phyloP scores from a whole-genome alignment of 2,329 filamentous ascomycete genomes.

The Nothophaeocryptopus gaeumannii region DNA sequence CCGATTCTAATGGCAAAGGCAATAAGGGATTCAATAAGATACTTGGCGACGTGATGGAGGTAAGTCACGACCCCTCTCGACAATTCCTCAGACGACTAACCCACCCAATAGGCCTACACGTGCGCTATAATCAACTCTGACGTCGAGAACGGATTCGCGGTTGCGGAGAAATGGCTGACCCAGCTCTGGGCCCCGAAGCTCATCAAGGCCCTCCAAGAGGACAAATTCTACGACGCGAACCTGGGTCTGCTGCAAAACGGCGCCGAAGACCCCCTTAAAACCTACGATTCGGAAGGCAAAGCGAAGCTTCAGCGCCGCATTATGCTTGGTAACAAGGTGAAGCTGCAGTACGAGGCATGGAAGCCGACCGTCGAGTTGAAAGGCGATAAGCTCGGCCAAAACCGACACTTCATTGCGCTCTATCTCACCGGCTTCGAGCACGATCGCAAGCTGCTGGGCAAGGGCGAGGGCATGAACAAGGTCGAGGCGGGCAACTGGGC shows the following conservation, averaged over 20 bases:
- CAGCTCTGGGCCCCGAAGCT: constrained; percentile 70
- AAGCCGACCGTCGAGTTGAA: constrained; percentile 54
- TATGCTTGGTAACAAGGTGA: constrained; percentile 29
- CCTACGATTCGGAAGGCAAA: constrained; percentile 40
- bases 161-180: constrained; percentile 68
- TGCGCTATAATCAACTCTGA: constrained; percentile 73
- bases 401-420: constrained; percentile 58
- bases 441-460: constrained; percentile 59
- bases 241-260: background rate
- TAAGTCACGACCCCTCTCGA: no score
- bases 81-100: no score
- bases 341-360: constrained; percentile 50
- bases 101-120: constrained; percentile 61
- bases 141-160: constrained; percentile 58
- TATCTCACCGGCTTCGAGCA: constrained; percentile 67
- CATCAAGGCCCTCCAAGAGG: constrained; percentile 4
- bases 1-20: constrained; percentile 31
- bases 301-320: constrained; percentile 38
- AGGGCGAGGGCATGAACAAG: constrained; percentile 64
- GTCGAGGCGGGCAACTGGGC: constrained; percentile 67
- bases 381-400: constrained; percentile 50
- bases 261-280: constrained; percentile 19
- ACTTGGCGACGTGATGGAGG: constrained; percentile 80
- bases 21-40: constrained; percentile 67
- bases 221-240: constrained; percentile 1